These are phyloP conservation scores for Tetracladium marchalianum DNA, from an alignment of 495 filamentous ascomycete species.

Conservation along the genomic window DNA sequence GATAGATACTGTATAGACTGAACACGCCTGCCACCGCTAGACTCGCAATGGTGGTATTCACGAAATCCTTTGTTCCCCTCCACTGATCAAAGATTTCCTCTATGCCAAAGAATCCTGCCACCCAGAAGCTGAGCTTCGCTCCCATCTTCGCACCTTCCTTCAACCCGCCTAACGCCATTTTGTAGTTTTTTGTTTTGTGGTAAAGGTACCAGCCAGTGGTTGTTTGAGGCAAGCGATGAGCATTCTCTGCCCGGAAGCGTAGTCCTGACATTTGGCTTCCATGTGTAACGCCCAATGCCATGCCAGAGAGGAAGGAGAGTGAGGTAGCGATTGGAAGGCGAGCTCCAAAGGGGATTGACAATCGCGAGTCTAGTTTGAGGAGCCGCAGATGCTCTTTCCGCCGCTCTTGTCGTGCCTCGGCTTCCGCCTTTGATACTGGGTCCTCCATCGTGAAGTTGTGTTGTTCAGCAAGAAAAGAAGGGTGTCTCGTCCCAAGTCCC, in stretches of 20 bases:
- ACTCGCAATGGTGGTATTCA: conserved; percentile 70
- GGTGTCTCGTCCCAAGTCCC: neutral
- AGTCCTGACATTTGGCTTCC: conserved; percentile 64
- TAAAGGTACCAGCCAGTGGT: conserved; percentile 90
- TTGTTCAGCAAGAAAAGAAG: neutral
- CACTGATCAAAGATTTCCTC: conserved; percentile 80
- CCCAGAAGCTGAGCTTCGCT: conserved; percentile 54
- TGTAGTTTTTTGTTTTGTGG: conserved; percentile 95
- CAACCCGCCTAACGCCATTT: conserved; percentile 60
- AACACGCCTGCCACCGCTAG: conserved; percentile 76
- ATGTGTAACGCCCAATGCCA: conserved; percentile 58
- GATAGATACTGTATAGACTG: conserved; percentile 68
- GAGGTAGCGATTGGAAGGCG: conserved; percentile 54
- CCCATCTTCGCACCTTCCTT: conserved; percentile 72
- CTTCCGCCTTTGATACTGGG: conserved; percentile 7
- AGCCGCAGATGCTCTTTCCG: conserved; percentile 22
- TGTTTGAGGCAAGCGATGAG: conserved; percentile 77
- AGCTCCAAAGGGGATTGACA: conserved; percentile 50
- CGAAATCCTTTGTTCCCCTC: conserved; percentile 57
- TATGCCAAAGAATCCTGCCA: conserved; percentile 56
- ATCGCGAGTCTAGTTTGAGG: conserved; percentile 37
- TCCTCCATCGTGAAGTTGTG: conserved; percentile 6
- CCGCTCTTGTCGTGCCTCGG: conserved; percentile 1
- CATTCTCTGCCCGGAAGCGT: conserved; percentile 87
- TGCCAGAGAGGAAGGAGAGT: conserved; percentile 53